phyloP scores from a whole-genome alignment of 1,284 basidiomycete genomes.

The Xanthoconium separans region DNA sequence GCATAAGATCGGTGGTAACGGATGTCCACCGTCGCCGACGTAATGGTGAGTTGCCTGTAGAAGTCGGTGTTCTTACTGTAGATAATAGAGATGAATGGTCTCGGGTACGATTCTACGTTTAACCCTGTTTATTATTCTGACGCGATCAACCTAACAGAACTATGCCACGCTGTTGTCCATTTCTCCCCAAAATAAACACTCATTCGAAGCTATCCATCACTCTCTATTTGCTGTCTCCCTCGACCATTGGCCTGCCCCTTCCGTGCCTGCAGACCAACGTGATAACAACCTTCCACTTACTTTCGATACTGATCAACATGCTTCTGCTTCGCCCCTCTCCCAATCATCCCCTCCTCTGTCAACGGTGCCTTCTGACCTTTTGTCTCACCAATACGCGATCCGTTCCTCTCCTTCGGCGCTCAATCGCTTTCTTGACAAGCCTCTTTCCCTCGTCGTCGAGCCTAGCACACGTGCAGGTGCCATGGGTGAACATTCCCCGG shows the following conservation, averaged over 20 bases:
- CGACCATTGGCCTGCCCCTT: conserved; percentile 54
- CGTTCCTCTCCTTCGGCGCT: conserved; percentile 67
- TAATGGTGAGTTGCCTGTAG: conserved; percentile 53
- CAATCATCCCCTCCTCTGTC: conserved; percentile 5
- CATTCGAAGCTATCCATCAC: conserved; percentile 20
- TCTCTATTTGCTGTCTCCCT: conserved; percentile 64
- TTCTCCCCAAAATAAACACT: conserved; percentile 17
- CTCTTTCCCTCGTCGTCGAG: conserved; percentile 82
- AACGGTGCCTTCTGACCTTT: conserved; percentile 42
- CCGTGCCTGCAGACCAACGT: conserved; percentile 24
- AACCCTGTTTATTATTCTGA: neutral
- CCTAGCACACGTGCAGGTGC: conserved; percentile 84
- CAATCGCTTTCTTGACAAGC: conserved; percentile 95
- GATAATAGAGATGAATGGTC: conserved; percentile 88
- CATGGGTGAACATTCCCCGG: conserved; percentile 91
- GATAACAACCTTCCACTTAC: conserved; percentile 36
- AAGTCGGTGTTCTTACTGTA: conserved; percentile 75
- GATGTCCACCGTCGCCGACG: conserved; percentile 63
- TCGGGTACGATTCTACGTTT: conserved; percentile 45
- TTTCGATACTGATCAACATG: conserved; percentile 20
- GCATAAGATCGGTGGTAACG: conserved; percentile 62
- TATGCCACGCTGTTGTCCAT: conserved; percentile 19
- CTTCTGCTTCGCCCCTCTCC: neutral
- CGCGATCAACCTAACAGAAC: conserved; percentile 11
- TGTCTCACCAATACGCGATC: conserved; percentile 78